Evolutionary conservation across 805 yeast genomes (phyloP), one percentile per base, ranked within the genome.

Genomic region (Cyberlindnera sargentensis): DNA sequence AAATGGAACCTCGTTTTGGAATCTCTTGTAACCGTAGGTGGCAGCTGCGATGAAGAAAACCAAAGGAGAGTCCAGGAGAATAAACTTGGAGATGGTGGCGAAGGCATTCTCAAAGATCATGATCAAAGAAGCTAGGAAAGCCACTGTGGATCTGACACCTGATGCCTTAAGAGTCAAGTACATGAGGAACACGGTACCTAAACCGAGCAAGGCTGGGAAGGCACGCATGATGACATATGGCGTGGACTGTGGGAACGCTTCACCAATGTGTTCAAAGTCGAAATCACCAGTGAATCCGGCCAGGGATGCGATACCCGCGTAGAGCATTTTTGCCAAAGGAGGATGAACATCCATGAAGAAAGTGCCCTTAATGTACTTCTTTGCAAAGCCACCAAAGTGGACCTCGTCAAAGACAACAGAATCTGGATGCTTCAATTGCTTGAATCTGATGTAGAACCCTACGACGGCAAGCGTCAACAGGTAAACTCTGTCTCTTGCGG

Each of bases 301-400:
- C 9, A 82, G 47, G 30, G 73, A 62, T 1, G 76, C 87, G 43
- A 84, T 75, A 39, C 82, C 84, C 3, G 90, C 93, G 63, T 73
- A 84, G 39, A 85, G 62, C 80, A 85, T 74, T 57, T 83, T 80
- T 33, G 85, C 84, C 52, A 85, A 69, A 4, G 95, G 95, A 7
- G 95, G 95, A 58, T 84, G 85, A 36, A 78, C 82, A 60, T 82
- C 90, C 75, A 83, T 72, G 63, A 83, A 84, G 57, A 70, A 83
- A 15, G 63, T 63, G 20, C 87, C 85, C 42, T 66, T 63, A 42
- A 80, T 72, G 66, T 89, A 93, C 64, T 85, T 80, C 46, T 82
- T 74, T 30, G 96, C 95, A 66, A 91, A 93, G n/a, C 95, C 95
- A 44, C 99, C 99, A 57, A 93, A 93, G 64, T 86, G 95, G 34